Evolutionary conservation across 257 asterid genomes (phyloP), one percentile per base, ranked within the genome.

Genomic region (Jacaranda copaia): DNA sequence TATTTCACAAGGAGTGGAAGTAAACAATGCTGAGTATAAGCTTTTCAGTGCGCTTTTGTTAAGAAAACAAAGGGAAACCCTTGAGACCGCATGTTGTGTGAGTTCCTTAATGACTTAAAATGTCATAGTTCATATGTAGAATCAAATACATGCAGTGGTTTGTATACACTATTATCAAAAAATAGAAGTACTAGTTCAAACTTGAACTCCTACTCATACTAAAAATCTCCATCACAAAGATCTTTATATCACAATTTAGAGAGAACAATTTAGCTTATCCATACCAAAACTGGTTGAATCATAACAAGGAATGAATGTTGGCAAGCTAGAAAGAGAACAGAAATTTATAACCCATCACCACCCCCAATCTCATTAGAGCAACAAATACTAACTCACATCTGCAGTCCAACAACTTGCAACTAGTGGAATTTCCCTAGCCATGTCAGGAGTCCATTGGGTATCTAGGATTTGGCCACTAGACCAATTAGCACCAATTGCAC

Each of bases 401-500:
- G 67, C 84, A 15, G 62, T 35, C 88, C 88, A 85, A 5, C 81
- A 75, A 58, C 77, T 51, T 0, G 62, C 59, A 56, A 55, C 84
- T 2, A 78, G 74, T 6, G 85, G 65, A 56, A 75, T 16, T 4
- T 79, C 18, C 6, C 70, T 77, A 53, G 80, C 63, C 9, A 57
- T 16, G 8, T 81, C 87, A 3, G 80, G 62, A 68, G 63, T 18
- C 88, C 88, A 83, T 64, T 83, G 85, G 16, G 63, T 64, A 39
- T 85, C 84, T 8, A 85, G 87, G 81, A 85, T 80, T 62, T 77
- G 80, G 62, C 75, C 76, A 49, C 82, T 78, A 13, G 84, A 66
- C 87, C 89, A 85, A 32, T 85, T 87, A 63, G 56, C 84, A 70
- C 87, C 85, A 49, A 63, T 62, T n/a, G 84, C 84, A 66, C 76